Evolutionary conservation across 768 basidiomycete genomes (phyloP).

Genomic region (Kockovaella imperatae): DNA sequence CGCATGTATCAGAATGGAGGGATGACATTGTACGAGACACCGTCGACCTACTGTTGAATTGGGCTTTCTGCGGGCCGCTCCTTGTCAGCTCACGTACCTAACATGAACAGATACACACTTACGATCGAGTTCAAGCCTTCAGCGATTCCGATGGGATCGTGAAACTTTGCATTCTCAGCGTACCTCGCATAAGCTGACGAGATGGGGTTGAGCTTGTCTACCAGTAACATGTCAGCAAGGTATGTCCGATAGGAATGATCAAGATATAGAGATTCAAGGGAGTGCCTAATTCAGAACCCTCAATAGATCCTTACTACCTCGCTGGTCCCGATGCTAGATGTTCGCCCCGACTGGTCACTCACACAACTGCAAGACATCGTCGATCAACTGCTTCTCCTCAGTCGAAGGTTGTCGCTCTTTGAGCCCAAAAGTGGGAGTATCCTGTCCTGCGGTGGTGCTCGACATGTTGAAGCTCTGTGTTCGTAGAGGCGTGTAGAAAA

Average conservation of each 20-base stretch:
- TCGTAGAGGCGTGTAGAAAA: too few species aligned
- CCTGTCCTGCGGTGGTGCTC: background rate
- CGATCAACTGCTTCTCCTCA: constrained; percentile 28
- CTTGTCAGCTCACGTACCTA: too few species aligned
- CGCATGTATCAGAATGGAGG: background rate
- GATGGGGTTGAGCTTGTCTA: constrained; percentile 38
- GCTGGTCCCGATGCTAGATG: too few species aligned
- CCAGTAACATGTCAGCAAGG: background rate
- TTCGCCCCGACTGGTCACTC: constrained; percentile 1
- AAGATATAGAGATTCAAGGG: background rate
- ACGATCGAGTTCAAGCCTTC: constrained; percentile 31
- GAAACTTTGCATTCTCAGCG: constrained; percentile 27
- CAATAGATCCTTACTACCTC: too few species aligned
- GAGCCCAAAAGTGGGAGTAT: constrained; percentile 29
- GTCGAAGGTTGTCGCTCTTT: constrained; percentile 23
- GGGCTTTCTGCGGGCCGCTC: constrained; percentile 20
- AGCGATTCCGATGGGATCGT: constrained; percentile 40
- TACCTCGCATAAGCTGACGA: constrained; percentile 32
- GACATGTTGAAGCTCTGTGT: too few species aligned
- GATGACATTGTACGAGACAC: background rate
- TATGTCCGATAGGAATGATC: background rate
- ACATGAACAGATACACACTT: constrained; percentile 4
- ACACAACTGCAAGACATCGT: constrained; percentile 39
- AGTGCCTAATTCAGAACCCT: background rate
- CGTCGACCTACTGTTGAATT: constrained; percentile 22